A percentile compares a stretch with the other conserved stretches of the same genome.
phyloP scores from a whole-genome alignment of 2,329 filamentous ascomycete species.

The Pseudocercospora musae region DNA sequence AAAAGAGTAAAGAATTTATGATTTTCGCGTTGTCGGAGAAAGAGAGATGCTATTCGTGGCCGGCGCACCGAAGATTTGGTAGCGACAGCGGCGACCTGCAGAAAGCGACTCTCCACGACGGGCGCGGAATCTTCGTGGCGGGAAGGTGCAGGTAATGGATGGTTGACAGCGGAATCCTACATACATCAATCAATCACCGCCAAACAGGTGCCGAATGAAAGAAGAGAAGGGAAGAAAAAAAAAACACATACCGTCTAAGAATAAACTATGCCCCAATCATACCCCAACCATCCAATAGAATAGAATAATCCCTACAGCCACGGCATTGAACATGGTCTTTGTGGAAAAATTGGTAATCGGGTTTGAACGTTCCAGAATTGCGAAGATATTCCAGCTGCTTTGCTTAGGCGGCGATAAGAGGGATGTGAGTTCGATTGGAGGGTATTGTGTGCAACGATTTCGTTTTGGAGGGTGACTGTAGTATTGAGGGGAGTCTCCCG shows the following conservation, averaged over 20 bases:
- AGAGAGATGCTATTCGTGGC: no score
- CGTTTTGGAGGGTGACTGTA: constrained; percentile 65
- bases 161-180: constrained; percentile 7
- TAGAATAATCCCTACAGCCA: constrained; percentile 61
- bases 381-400: constrained; percentile 61
- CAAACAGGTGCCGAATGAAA: background rate
- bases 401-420: no score
- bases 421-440: constrained; percentile 63
- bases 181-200: background rate
- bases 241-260: constrained; percentile 58
- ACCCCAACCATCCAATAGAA: constrained; percentile 59
- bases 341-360: constrained; percentile 59
- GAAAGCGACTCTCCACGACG: background rate
- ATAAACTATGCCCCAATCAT: constrained; percentile 65
- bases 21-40: no score
- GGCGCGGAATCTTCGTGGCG: no score
- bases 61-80: no score
- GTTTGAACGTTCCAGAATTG: constrained; percentile 59
- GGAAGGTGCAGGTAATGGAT: background rate
- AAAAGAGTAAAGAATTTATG: no score
- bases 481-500: constrained; percentile 70
- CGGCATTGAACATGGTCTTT: constrained; percentile 66
- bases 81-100: background rate
- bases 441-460: constrained; percentile 62
- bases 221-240: background rate